phyloP scores from a whole-genome alignment of 192 early-diverging fungal genomes.

The Backusella psychrophila region DNA sequence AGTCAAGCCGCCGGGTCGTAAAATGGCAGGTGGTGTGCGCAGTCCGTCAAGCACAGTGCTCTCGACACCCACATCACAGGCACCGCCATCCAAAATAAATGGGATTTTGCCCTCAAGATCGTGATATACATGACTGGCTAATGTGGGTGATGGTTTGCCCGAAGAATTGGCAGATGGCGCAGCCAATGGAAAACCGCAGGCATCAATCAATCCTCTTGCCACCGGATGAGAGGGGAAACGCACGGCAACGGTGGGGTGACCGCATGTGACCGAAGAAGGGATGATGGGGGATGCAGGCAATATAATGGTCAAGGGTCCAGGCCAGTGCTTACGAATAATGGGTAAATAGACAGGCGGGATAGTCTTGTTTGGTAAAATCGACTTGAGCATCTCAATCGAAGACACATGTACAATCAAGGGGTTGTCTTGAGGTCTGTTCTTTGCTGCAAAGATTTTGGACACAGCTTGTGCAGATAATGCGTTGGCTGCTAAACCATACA shows the following conservation, averaged over 20 bases:
- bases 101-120: constrained; percentile 82
- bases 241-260: constrained; percentile 84
- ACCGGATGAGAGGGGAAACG: constrained; percentile 92
- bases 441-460: constrained; percentile 75
- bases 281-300: constrained; percentile 68
- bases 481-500: constrained; percentile 95
- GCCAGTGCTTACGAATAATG: constrained; percentile 78
- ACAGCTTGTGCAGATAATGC: constrained; percentile 71
- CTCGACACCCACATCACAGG: constrained; percentile 89
- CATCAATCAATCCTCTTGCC: constrained; percentile 82
- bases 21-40: constrained; percentile 69
- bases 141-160: constrained; percentile 92
- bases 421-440: constrained; percentile 92
- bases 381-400: constrained; percentile 80
- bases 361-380: constrained; percentile 56
- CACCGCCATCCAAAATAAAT: constrained; percentile 87
- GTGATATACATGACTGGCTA: constrained; percentile 81
- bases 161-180: constrained; percentile 98
- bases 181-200: constrained; percentile 85
- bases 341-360: constrained; percentile 72
- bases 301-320: constrained; percentile 91
- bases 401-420: constrained; percentile 97
- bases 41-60: constrained; percentile 91
- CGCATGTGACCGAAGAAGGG: constrained; percentile 79
- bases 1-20: constrained; percentile 92